phyloP scores from a whole-genome alignment of 1,284 basidiomycete species.

The Apiotrichum porosum region DNA sequence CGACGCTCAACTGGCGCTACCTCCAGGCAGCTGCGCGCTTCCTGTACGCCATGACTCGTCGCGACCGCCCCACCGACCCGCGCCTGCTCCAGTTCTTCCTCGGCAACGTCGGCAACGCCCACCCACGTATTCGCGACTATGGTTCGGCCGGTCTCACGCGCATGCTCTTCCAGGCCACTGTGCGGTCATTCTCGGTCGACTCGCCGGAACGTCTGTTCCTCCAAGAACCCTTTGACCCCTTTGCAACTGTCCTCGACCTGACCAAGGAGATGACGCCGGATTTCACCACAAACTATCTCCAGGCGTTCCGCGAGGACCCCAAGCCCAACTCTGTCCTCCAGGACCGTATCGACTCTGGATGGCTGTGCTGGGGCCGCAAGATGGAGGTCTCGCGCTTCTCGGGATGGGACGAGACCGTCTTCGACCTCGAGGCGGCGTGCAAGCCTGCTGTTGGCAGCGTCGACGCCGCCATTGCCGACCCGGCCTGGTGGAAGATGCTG shows the following conservation, averaged over 20 bases:
- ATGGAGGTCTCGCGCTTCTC: constrained; percentile 64
- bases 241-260: constrained; percentile 58
- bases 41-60: constrained; percentile 65
- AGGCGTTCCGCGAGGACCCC: constrained; percentile 48
- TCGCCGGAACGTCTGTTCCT: constrained; percentile 65
- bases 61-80: constrained; percentile 65
- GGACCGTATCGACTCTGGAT: constrained; percentile 80
- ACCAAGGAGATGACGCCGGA: constrained; percentile 25
- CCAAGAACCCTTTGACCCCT: constrained; percentile 72
- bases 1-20: constrained; percentile 76
- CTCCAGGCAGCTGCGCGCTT: constrained; percentile 71
- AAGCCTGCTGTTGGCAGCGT: constrained; percentile 60
- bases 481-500: constrained; percentile 57
- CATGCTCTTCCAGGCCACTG: constrained; percentile 71
- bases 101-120: constrained; percentile 66
- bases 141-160: constrained; percentile 70
- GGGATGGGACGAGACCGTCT: constrained; percentile 53
- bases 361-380: constrained; percentile 72
- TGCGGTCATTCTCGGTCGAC: constrained; percentile 70
- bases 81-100: constrained; percentile 66
- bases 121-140: constrained; percentile 69
- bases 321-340: constrained; percentile 41
- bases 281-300: constrained; percentile 58
- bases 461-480: constrained; percentile 52
- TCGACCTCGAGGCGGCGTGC: constrained; percentile 65